Evolutionary conservation across 306 rosid species (phyloP), one percentile per base, ranked within the genome.

Genomic region (Trifolium pratense): DNA sequence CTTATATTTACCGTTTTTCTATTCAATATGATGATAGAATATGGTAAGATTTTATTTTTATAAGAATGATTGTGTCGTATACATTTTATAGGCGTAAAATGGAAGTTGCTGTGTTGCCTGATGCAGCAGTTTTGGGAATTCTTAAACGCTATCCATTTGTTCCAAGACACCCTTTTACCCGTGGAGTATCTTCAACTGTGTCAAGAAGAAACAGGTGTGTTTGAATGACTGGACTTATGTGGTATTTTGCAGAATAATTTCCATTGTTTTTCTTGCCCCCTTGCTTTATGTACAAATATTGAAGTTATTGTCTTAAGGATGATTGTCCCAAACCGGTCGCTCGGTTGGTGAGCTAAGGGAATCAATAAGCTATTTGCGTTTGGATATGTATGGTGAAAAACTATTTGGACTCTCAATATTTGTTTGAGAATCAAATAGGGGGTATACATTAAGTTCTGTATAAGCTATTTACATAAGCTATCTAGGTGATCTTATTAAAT

Each of bases 91-190:
- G 91, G 78, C 51, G 26, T 32, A 83, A 70, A 82, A 89, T 89
- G 95, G 87, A 85, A 70, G 60, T 78, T 29, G 64, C 85, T 76
- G 65, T 82, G 63, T 67, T 89, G 73, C 83, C 82, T 31, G 83
- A 80, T 51, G 53, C 79, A 57, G 83, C 88, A 58, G 82, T 85
- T 48, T 79, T 84, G 66, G 84, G 89, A 66, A 9, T 78, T 65
- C 21, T 73, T 67, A 84, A 81, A 34, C 73, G 80, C 48, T 70
- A 68, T 43, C 73, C 86, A 58, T 3, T 75, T 51, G 68, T 79
- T 32, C 68, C 75, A 31, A 71, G 55, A 36, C 73, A 17, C 32
- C 76, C 83, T 75, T 77, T 70, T 62, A n/a, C 60, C 55, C n/a
- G 66, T 80, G 82, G 68, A 71, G 37, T 74, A 70, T 31, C 70